Evolutionary conservation across 2,329 filamentous ascomycete genomes (phyloP).

Genomic region (Aspergillus ochraceoroseus): DNA sequence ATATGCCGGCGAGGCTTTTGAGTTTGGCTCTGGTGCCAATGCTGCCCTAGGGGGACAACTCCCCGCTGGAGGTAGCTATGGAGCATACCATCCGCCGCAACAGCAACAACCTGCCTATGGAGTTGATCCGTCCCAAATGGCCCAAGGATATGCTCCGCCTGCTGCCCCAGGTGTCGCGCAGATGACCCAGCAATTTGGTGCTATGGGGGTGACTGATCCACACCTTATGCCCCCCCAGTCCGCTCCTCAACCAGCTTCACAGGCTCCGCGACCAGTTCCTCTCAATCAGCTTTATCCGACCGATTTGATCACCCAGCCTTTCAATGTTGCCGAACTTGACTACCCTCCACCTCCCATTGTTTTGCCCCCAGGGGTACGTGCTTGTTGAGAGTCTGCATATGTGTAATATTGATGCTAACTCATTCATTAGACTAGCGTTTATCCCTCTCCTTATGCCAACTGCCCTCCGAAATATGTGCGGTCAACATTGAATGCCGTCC

Average conservation of each 20-base stretch:
- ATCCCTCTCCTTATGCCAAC: constrained; percentile 84
- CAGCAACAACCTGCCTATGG: constrained; percentile 45
- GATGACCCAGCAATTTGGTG: constrained; percentile 76
- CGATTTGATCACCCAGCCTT: constrained; percentile 85
- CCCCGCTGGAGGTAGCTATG: constrained; percentile 57
- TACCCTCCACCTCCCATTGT: constrained; percentile 86
- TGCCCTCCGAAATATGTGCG: constrained; percentile 91
- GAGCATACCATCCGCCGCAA: constrained; percentile 54
- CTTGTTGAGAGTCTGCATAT: background rate
- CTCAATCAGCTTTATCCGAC: constrained; percentile 90
- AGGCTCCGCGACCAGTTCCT: constrained; percentile 48
- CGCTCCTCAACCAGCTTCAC: constrained; percentile 35
- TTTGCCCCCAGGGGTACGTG: constrained; percentile 81
- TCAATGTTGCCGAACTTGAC: constrained; percentile 89
- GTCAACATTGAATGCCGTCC: constrained; percentile 89
- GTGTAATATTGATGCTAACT: constrained; percentile 38
- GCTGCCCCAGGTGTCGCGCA: constrained; percentile 58
- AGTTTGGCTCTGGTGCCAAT: constrained; percentile 85
- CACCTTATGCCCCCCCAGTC: constrained; percentile 44
- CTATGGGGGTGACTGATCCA: constrained; percentile 64
- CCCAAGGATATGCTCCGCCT: constrained; percentile 60
- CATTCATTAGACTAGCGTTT: constrained; percentile 68
- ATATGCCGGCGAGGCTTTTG: constrained; percentile 92
- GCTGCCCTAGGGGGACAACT: constrained; percentile 52
- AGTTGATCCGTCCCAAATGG: constrained; percentile 44